These are phyloP conservation scores for Colletotrichum karsti DNA, from an alignment of 2,329 filamentous ascomycete genomes.

Conservation along the genomic window DNA sequence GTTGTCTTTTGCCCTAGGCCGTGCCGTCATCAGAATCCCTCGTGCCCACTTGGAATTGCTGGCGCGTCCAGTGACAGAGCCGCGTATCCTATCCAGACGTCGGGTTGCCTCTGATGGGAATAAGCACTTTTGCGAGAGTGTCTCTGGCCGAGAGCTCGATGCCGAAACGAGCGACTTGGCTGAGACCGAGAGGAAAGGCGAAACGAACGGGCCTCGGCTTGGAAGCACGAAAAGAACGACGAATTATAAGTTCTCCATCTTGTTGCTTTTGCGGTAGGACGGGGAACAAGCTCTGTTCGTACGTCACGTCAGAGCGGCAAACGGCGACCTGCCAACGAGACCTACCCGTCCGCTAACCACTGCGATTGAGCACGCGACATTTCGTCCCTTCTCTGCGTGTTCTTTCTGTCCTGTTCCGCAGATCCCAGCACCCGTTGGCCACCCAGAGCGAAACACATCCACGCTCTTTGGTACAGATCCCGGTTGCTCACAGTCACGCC, in stretches of 20 bases:
- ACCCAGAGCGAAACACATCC: background rate
- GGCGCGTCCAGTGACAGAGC: constrained; percentile 12
- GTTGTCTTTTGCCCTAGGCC: constrained; percentile 2
- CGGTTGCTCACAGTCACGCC: background rate
- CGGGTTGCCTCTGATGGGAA: background rate
- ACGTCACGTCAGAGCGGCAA: constrained; percentile 6
- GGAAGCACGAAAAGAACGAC: constrained; percentile 2
- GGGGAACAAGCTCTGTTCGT: background rate
- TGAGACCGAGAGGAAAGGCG: background rate
- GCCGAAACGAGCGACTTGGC: background rate
- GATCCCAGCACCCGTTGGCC: constrained; percentile 7
- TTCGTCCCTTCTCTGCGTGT: constrained; percentile 17
- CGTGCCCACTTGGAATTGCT: background rate
- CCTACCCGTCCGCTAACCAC: background rate
- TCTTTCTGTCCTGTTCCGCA: background rate
- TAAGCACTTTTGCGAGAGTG: background rate
- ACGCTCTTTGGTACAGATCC: background rate
- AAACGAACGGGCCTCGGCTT: constrained; percentile 3
- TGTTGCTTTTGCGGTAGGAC: constrained; percentile 4
- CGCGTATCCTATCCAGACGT: constrained; percentile 11
- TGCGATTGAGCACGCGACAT: constrained; percentile 20
- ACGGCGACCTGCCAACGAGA: constrained; percentile 15
- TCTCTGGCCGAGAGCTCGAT: too few species aligned
- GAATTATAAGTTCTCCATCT: background rate
- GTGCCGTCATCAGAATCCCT: constrained; percentile 20